Base-by-base conservation (phyloP, 2,329 filamentous ascomycete genomes). In the Talaromyces rugulosus region DNA sequence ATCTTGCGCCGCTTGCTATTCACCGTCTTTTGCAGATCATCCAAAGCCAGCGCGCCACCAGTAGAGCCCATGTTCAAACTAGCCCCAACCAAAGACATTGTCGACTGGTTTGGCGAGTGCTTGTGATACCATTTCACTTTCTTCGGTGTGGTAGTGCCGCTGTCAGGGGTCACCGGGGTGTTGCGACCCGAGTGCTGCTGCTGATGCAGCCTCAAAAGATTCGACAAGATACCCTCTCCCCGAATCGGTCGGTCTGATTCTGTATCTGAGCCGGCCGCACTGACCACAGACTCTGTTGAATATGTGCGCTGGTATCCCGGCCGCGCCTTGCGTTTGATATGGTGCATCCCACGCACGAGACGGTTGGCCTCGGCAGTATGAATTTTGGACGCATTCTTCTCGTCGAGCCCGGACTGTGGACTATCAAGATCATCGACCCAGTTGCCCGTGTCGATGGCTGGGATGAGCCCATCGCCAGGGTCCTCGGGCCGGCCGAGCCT, bases 141-240 rank as follows among this genome's bases (percentile, higher is more conserved):
- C 44, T 64, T 66, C 6, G 60, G 64, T 18, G 68, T 66, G 11
- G 68, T 70, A 8, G 59, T 42, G 11, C 58, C 36, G 11, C 57
- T 62, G 4, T 64, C 60, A 0, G 64, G 42, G 1, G 61, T 59
- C 18, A 34, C 56, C 3, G 61, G 61, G 11, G 61, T 62, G 18
- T 52, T 62, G 0, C 61, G 52, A 12, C 61, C 61, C 9, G 61
- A 62, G 6, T 51, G 27, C 7, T 51, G 40, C 34, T 73, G 56
- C 16, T 57, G 34, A 7, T 62, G 69, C 27, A 74, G 50, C 30
- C 70, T 71, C 16, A 74, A 68, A 51, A 75, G 57, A 57, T 75
- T 70, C 4, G 72, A 71, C 33, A 75, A 60, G 23, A 75, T 67
- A 2, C 72, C 72, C 3, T 71, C 72, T 1, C 69, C 71, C 8